These are phyloP conservation scores for Trypanosoma brucei DNA, from an alignment of 208 protist genomes.

Conservation along the genomic window DNA sequence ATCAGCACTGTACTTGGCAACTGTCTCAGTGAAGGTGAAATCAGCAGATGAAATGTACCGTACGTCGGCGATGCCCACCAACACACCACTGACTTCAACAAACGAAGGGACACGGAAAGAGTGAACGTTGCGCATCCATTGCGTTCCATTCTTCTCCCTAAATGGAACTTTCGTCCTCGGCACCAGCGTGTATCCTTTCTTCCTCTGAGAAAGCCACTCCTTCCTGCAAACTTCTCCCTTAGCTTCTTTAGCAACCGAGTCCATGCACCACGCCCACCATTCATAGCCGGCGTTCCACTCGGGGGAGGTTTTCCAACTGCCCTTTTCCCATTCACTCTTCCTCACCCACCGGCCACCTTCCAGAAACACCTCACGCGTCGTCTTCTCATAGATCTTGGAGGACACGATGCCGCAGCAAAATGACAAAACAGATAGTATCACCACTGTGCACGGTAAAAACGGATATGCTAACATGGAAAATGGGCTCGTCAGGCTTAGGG, in stretches of 20 bases:
- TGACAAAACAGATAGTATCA: no score
- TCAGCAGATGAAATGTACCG: neutral
- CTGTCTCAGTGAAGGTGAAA: neutral
- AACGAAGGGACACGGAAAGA: neutral
- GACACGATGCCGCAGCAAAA: no score
- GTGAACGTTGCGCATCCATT: neutral
- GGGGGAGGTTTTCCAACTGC: neutral
- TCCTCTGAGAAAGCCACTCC: neutral
- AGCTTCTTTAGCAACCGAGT: neutral
- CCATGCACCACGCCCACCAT: slow-evolving; percentile 7
- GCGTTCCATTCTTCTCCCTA: neutral
- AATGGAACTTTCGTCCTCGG: neutral
- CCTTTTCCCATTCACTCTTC: neutral
- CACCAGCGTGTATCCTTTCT: slow-evolving; percentile 18
- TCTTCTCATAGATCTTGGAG: no score
- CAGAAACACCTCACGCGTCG: neutral
- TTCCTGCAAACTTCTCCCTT: slow-evolving; percentile 7
- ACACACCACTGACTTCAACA: neutral
- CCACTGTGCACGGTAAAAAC: no score
- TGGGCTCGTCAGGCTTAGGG: no score
- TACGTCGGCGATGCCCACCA: neutral
- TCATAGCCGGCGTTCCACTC: slow-evolving; percentile 4
- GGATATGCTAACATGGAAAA: no score
- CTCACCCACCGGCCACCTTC: neutral
- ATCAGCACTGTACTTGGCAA: slow-evolving; percentile 1